These are phyloP conservation scores for Penicillium sp. DNA, from an alignment of 2,329 filamentous ascomycete genomes.

Conservation along the genomic window DNA sequence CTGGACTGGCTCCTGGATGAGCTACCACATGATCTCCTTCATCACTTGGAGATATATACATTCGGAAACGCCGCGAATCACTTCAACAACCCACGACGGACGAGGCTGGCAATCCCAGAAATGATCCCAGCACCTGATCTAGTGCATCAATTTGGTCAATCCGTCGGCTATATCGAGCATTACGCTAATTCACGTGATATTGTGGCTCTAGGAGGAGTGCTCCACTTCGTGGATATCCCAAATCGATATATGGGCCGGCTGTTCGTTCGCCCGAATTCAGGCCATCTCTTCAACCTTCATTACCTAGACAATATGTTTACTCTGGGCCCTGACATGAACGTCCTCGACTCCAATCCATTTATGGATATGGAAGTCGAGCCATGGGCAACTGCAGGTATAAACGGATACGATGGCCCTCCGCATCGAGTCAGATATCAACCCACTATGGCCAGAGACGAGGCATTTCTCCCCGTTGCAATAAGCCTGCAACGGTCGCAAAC, in stretches of 20 bases:
- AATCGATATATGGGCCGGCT: slow-evolving; percentile 51
- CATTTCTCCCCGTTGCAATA: slow-evolving; percentile 7
- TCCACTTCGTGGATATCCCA: slow-evolving; percentile 59
- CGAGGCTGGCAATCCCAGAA: slow-evolving; percentile 37
- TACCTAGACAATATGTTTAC: slow-evolving; percentile 46
- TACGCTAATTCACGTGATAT: slow-evolving; percentile 74
- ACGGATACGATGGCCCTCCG: not conserved
- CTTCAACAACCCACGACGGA: slow-evolving; percentile 69
- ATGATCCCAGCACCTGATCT: slow-evolving; percentile 6
- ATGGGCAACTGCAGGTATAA: not conserved
- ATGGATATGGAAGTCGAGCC: slow-evolving; percentile 33
- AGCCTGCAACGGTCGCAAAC: not conserved
- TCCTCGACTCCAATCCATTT: slow-evolving; percentile 33
- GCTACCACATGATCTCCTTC: slow-evolving; percentile 61
- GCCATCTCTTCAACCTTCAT: slow-evolving; percentile 47
- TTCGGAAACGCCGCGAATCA: slow-evolving; percentile 78
- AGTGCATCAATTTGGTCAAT: slow-evolving; percentile 3
- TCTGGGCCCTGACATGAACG: slow-evolving; percentile 25
- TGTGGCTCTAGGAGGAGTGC: slow-evolving; percentile 69
- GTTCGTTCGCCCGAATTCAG: slow-evolving; percentile 43
- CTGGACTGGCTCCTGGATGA: slow-evolving; percentile 76
- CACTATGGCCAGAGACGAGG: slow-evolving; percentile 12
- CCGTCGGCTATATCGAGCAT: slow-evolving; percentile 71
- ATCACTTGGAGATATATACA: slow-evolving; percentile 70
- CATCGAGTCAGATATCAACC: not conserved